Evolutionary conservation across 108 stramenopile species (phyloP).

Genomic region (Nitzschia palea): DNA sequence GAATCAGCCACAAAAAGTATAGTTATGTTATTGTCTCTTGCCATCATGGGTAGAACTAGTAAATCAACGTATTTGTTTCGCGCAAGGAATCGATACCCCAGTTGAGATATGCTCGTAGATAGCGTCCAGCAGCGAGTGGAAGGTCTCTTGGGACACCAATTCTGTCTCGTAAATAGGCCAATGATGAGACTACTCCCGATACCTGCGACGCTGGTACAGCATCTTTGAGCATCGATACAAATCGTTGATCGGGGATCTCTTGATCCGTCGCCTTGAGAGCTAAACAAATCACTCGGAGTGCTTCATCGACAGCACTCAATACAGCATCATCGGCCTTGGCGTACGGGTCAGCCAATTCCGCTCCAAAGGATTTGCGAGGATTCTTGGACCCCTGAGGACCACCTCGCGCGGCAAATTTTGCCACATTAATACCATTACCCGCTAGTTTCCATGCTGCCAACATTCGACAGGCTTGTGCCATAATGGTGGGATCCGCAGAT

Average conservation of each 20-base stretch:
- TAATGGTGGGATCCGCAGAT: slow-evolving; percentile 46
- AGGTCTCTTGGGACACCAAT: slow-evolving; percentile 82
- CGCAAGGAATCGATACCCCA: slow-evolving; percentile 55
- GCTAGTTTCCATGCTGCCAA: slow-evolving; percentile 86
- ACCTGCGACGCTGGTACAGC: slow-evolving; percentile 39
- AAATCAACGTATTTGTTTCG: not conserved
- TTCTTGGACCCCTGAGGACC: slow-evolving; percentile 73
- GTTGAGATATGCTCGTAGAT: slow-evolving; percentile 82
- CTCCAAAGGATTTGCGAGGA: slow-evolving; percentile 79
- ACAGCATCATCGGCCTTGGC: slow-evolving; percentile 55
- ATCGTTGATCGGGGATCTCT: slow-evolving; percentile 19
- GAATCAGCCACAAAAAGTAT: no score
- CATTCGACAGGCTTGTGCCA: slow-evolving; percentile 62
- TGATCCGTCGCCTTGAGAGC: slow-evolving; percentile 49
- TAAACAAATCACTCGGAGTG: slow-evolving; percentile 56
- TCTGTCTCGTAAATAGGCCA: slow-evolving; percentile 77
- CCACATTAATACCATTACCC: slow-evolving; percentile 42
- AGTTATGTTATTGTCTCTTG: no score
- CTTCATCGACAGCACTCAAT: slow-evolving; percentile 53
- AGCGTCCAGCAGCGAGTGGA: slow-evolving; percentile 71
- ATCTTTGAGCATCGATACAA: slow-evolving; percentile 26
- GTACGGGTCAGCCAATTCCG: slow-evolving; percentile 83
- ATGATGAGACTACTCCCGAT: slow-evolving; percentile 54
- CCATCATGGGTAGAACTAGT: no score
- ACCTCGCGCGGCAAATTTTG: slow-evolving; percentile 74